Percentiles rank a stretch among this genome's conserved stretches.
Evolutionary conservation across 129 eudicot genomes (phyloP).

Genomic region (Kitagawia praeruptora): DNA sequence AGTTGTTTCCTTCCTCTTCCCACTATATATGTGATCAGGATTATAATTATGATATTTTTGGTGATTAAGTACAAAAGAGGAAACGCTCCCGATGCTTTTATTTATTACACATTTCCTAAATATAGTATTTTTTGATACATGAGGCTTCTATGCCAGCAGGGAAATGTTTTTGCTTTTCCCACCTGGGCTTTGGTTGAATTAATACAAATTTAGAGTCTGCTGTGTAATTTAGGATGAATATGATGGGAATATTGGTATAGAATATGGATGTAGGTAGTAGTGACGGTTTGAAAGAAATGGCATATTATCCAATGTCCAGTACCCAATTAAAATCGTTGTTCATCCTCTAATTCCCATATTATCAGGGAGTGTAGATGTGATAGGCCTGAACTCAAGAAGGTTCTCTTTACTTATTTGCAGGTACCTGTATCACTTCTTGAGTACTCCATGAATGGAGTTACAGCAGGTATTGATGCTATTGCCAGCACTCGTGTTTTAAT

Average conservation of each 20-base stretch:
- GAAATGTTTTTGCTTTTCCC: background rate
- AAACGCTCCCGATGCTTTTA: background rate
- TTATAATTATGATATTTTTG: background rate
- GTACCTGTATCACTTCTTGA: slow-evolving; percentile 74
- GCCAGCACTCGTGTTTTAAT: slow-evolving; percentile 77
- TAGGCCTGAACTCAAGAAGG: background rate
- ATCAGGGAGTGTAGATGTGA: background rate
- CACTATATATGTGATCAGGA: background rate
- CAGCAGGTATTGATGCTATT: slow-evolving; percentile 89
- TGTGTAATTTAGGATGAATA: background rate
- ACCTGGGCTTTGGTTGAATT: background rate
- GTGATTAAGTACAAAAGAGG: background rate
- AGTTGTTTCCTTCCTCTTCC: background rate
- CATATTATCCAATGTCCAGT: background rate
- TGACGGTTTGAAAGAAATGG: background rate
- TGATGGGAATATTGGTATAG: background rate
- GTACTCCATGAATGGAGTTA: slow-evolving; percentile 75
- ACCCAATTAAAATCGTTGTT: background rate
- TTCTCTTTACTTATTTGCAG: slow-evolving; percentile 25
- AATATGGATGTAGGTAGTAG: background rate
- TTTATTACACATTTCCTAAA: background rate
- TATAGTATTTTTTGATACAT: background rate
- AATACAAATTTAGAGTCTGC: background rate
- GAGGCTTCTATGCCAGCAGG: background rate
- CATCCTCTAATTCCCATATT: background rate